Evolutionary conservation across 805 yeast genomes (phyloP).

Genomic region (Pichia deserticola): DNA sequence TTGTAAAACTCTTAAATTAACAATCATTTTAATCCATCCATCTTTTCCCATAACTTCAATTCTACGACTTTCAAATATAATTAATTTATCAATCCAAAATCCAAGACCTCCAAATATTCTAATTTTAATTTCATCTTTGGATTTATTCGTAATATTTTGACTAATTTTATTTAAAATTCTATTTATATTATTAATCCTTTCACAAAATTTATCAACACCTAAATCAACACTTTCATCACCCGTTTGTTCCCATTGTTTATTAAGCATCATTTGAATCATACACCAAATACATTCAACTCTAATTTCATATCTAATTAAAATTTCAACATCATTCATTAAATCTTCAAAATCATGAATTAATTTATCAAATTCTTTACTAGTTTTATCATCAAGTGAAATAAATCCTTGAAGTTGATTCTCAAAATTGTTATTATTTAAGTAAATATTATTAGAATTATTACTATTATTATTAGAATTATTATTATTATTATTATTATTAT

Average conservation of each 20-base stretch:
- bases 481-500: background rate
- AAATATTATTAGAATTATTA: background rate
- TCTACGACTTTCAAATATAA: slow-evolving; percentile 45
- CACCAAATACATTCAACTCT: slow-evolving; percentile 24
- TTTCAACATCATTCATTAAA: slow-evolving; percentile 32
- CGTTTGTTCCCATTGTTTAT: slow-evolving; percentile 4
- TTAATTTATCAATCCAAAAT: slow-evolving; percentile 37
- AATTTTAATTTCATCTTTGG: slow-evolving; percentile 6
- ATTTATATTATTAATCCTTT: slow-evolving; percentile 9
- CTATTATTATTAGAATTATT: too few species aligned
- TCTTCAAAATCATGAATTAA: slow-evolving; percentile 29
- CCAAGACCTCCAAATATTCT: slow-evolving; percentile 14
- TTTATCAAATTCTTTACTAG: slow-evolving; percentile 30
- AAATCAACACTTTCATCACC: slow-evolving; percentile 12
- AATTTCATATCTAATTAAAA: slow-evolving; percentile 51
- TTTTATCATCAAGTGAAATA: slow-evolving; percentile 23
- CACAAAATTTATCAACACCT: slow-evolving; percentile 13
- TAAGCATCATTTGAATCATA: slow-evolving; percentile 10
- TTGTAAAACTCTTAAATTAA: slow-evolving; percentile 59
- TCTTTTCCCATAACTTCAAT: slow-evolving; percentile 44
- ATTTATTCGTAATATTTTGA: slow-evolving; percentile 3
- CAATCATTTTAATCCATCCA: slow-evolving; percentile 52
- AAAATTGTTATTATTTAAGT: background rate
- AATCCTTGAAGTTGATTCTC: slow-evolving; percentile 8
- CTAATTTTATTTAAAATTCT: slow-evolving; percentile 10